phyloP scores from a whole-genome alignment of 2,329 filamentous ascomycete species.

The Zymoseptoria tritici region DNA sequence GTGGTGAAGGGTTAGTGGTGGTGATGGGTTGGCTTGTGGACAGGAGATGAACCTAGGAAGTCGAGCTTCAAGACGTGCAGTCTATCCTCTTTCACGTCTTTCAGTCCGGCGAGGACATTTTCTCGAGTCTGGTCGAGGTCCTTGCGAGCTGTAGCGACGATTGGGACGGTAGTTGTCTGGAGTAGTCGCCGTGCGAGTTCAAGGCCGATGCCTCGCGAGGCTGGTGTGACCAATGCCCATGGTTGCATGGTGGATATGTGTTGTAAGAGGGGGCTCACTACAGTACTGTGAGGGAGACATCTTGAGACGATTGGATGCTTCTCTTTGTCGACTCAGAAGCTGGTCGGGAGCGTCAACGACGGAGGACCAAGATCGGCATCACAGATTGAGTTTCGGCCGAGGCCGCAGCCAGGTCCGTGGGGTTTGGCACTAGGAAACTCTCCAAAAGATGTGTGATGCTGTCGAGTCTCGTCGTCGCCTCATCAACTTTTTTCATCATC shows the following conservation, averaged over 20 bases:
- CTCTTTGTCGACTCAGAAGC: not conserved
- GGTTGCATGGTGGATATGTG: constrained; percentile 33
- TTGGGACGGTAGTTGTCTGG: constrained; percentile 48
- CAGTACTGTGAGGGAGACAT: not conserved
- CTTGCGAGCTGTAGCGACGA: constrained; percentile 54
- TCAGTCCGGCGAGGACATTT: constrained; percentile 44
- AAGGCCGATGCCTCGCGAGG: constrained; percentile 57
- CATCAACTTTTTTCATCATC: not conserved
- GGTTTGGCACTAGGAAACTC: not conserved
- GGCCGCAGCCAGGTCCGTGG: not conserved
- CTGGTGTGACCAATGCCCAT: constrained; percentile 49
- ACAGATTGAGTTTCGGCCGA: constrained; percentile 2
- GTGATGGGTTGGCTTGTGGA: too few species aligned
- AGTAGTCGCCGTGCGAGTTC: constrained; percentile 53
- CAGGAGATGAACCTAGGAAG: constrained; percentile 44
- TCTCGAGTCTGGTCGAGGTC: constrained; percentile 44
- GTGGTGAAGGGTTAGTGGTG: not conserved
- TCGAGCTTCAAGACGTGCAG: constrained; percentile 49
- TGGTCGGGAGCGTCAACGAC: not conserved
- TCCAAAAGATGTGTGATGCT: not conserved
- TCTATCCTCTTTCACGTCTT: constrained; percentile 39
- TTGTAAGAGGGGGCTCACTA: not conserved
- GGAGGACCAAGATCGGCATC: not conserved
- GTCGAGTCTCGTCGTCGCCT: not conserved
- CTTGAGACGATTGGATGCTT: not conserved